phyloP scores from a whole-genome alignment of 2,329 filamentous ascomycete genomes.

The Ophiostoma fasciatum region DNA sequence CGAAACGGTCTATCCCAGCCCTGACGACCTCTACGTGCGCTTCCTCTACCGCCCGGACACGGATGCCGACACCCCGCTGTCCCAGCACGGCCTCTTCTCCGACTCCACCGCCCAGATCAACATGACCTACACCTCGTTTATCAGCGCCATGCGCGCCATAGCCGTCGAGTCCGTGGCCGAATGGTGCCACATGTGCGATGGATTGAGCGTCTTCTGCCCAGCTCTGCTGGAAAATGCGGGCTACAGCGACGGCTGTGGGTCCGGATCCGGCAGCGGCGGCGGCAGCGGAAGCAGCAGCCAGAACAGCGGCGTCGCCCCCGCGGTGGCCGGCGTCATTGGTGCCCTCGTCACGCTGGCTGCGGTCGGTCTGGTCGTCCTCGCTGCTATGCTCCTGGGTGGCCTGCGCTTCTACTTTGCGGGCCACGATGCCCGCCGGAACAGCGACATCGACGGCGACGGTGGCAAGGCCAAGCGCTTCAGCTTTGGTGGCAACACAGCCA shows the following conservation, averaged over 20 bases:
- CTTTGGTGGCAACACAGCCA: constrained; percentile 5
- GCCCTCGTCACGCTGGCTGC: constrained; percentile 25
- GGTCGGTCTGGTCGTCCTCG: constrained; percentile 14
- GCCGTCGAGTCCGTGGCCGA: constrained; percentile 18
- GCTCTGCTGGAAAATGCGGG: constrained; percentile 6
- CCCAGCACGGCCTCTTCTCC: constrained; percentile 26
- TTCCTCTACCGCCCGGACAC: constrained; percentile 40
- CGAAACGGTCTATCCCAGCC: constrained; percentile 16
- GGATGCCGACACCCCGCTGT: constrained; percentile 20
- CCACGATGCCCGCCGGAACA: constrained; percentile 5
- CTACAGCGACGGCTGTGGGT: neutral
- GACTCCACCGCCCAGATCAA: constrained; percentile 18
- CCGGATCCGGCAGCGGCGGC: neutral
- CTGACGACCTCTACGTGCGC: constrained; percentile 33
- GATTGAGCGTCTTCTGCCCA: constrained; percentile 24
- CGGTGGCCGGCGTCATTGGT: constrained; percentile 32
- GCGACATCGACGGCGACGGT: neutral
- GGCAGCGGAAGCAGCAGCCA: neutral
- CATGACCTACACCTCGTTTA: constrained; percentile 26
- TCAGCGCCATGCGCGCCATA: constrained; percentile 20
- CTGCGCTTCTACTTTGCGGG: constrained; percentile 16
- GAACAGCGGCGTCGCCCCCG: constrained; percentile 18
- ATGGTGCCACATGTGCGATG: constrained; percentile 32
- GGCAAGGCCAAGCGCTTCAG: neutral
- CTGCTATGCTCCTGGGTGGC: constrained; percentile 11